Conservation (phyloP, 148 eudicot genomes). For the Agrostemma githago region DNA sequence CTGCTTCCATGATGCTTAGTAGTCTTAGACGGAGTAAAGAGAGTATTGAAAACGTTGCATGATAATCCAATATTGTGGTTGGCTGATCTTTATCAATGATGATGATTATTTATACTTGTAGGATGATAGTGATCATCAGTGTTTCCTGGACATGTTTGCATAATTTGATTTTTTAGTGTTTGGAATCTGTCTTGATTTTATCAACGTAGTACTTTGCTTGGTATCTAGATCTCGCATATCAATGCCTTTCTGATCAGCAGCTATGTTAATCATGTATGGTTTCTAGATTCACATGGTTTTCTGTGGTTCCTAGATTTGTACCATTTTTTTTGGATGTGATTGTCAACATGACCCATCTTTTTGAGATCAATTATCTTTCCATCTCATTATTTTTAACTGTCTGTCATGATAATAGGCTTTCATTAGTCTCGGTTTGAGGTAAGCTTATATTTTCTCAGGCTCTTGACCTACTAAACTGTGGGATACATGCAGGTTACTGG, state of each 20-base stretch:
- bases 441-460: neutral
- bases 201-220: neutral
- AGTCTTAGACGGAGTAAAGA: neutral
- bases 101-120: neutral
- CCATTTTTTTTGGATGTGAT: neutral
- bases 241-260: neutral
- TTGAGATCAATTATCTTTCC: neutral
- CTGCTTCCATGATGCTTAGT: conserved; percentile 10
- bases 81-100: neutral
- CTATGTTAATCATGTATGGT: neutral
- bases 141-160: neutral
- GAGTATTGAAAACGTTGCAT: neutral
- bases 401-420: neutral
- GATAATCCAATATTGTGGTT: neutral
- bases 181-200: neutral
- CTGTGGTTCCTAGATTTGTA: neutral
- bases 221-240: neutral
- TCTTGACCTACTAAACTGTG: neutral
- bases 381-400: neutral
- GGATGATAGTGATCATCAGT: neutral
- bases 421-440: neutral
- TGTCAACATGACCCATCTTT: neutral
- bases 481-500: neutral
- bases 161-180: neutral
- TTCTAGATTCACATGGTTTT: neutral